Base-by-base conservation (phyloP, 352 stramenopile genomes). In the Elongisporangium anandrum region DNA sequence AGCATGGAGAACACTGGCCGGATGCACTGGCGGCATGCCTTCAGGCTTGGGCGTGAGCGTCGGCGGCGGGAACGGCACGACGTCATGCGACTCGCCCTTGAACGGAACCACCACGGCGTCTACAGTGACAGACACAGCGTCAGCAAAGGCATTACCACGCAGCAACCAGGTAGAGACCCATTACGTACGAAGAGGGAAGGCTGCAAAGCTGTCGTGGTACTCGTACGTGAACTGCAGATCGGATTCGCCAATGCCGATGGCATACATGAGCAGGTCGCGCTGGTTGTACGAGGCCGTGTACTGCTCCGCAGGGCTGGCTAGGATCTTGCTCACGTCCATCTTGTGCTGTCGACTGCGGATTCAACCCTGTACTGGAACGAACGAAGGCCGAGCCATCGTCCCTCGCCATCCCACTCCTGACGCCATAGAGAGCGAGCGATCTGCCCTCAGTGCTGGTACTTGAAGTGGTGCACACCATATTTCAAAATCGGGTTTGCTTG, bases 141-240 rank as follows among this genome's bases (percentile, higher is more conserved):
- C 9, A 48, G 48, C 34, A 10, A 38, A 4, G 24, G 8, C 12
- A 19, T 17, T 17, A 56, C 5, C 10, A 41, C 13, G 47, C 4
- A 54, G 24, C 41, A 0, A 16, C 9, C 55, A 29, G 7, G 48
- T 9, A 19, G 34, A 29, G 19, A 8, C n/a, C 29, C 8, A 5
- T 22, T 41, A 66, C 62, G 22, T 54, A 81, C 70, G 92, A 17
- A 85, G 68, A 12, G 84, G 84, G 67, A 94, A 94, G 1, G 77
- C 81, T 19, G 66, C 68, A 65, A 94, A 94, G 57, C 81, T 77
- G 22, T 79, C 73, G 53, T 85, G 54, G 52, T 72, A 79, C 62
- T 94, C 84, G 61, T 90, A 87, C 19, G 79, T 85, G 69, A 88
- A 94, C 57, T 81, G 73, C 20, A 91, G 70, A 50, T 92, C 77